These are phyloP conservation scores for Parathielavia hyrcaniae DNA, from an alignment of 495 filamentous ascomycete species.

Conservation along the genomic window DNA sequence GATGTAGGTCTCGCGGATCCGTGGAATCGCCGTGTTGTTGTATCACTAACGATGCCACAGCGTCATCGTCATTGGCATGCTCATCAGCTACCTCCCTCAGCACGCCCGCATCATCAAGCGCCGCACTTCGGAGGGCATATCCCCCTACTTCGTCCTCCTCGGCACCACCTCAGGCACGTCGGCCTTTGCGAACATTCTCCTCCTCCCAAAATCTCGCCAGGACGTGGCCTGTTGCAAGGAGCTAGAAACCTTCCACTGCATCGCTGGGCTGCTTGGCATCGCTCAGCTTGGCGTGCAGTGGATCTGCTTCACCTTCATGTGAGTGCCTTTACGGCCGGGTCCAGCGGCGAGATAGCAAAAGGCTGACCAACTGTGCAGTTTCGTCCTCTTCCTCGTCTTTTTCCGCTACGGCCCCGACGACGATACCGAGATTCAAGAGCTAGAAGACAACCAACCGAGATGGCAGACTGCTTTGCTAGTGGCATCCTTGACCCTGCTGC, in stretches of 20 bases:
- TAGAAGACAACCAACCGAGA: constrained; percentile 47
- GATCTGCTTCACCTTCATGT: constrained; percentile 89
- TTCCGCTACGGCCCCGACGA: constrained; percentile 60
- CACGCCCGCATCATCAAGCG: constrained; percentile 83
- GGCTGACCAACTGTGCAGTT: constrained; percentile 41
- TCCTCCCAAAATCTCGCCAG: constrained; percentile 65
- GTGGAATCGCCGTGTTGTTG: too few species aligned
- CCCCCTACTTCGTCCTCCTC: constrained; percentile 86
- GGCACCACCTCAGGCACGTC: constrained; percentile 83
- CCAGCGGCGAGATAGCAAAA: not conserved
- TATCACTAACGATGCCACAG: constrained; percentile 39
- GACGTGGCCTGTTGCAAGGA: constrained; percentile 80
- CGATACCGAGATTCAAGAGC: constrained; percentile 34
- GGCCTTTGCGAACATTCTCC: constrained; percentile 84
- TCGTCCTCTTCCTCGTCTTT: constrained; percentile 81
- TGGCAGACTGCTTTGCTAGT: constrained; percentile 72
- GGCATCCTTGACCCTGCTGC: constrained; percentile 59
- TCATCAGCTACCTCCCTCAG: constrained; percentile 91
- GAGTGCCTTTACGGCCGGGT: constrained; percentile 28
- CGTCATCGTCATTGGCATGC: constrained; percentile 81
- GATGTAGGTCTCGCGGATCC: constrained; percentile 40
- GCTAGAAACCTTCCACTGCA: constrained; percentile 73
- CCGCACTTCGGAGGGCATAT: constrained; percentile 89
- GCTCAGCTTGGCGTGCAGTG: constrained; percentile 87
- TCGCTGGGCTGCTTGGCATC: constrained; percentile 77